phyloP scores from a whole-genome alignment of 441 rosid genomes.

The Jatropha multifida region DNA sequence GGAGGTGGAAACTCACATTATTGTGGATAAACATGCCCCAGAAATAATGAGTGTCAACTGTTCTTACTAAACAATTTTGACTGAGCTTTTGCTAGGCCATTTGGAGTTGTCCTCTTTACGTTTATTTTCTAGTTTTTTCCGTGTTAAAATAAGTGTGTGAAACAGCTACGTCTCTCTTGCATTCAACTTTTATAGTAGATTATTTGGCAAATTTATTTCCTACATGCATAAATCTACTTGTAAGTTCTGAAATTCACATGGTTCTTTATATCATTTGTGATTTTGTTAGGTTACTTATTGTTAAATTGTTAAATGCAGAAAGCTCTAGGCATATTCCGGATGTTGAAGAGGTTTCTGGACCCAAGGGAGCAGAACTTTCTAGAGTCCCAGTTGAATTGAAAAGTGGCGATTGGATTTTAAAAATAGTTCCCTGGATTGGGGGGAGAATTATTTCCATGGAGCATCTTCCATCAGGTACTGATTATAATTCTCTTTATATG shows the following conservation, averaged over 20 bases:
- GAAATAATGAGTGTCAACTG: background rate
- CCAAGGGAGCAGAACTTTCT: slow-evolving; percentile 68
- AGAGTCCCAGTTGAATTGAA: slow-evolving; percentile 58
- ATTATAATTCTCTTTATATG: slow-evolving; percentile 4
- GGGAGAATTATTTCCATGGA: slow-evolving; percentile 93
- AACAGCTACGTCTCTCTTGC: background rate
- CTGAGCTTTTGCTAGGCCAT: background rate
- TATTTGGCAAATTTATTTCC: background rate
- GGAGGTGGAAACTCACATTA: background rate
- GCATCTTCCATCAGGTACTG: slow-evolving; percentile 84
- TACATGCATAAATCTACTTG: background rate
- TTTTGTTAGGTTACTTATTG: slow-evolving; percentile 6
- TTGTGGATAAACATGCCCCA: background rate
- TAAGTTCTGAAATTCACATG: background rate
- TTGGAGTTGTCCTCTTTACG: background rate
- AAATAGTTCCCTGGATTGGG: slow-evolving; percentile 93
- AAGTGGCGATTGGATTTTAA: slow-evolving; percentile 70
- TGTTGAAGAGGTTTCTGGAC: slow-evolving; percentile 54
- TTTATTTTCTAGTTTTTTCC: background rate
- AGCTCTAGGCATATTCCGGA: slow-evolving; percentile 57
- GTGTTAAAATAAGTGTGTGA: background rate
- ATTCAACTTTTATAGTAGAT: background rate
- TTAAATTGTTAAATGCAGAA: slow-evolving; percentile 47
- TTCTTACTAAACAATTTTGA: background rate
- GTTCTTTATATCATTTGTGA: background rate